Base-by-base conservation (phyloP, 805 yeast genomes). In the Hanseniaspora pseudoguilliermondii region DNA sequence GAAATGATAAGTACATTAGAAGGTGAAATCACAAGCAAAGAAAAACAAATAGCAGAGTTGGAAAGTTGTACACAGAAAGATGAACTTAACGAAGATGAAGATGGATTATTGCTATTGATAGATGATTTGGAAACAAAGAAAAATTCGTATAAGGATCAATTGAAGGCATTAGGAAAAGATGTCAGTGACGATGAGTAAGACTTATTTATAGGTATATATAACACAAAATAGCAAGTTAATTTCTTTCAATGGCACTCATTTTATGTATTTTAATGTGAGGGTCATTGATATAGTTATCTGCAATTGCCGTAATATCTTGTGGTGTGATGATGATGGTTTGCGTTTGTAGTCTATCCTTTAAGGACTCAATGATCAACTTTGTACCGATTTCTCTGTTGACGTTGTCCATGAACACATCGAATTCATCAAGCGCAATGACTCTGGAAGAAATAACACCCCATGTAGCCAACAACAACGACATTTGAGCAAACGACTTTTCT, bases 321-420 rank as follows among this genome's bases (percentile, higher is more conserved):
- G 98, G 98, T 0, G 98, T 91, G 47, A 91, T 91, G 61, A 91
- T 87, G 7, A 91, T 83, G 1, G 95, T 84, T 69, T 91, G 98
- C 0, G 90, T 81, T 44, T 58, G 58, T 3, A 59, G 50, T 57
- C 80, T 78, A 49, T 75, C 75, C 8, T 81, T 69, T 34, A 90
- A 76, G 60, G 87, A 85, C 27, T 77, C 77, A 49, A 89, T 72
- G 65, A 93, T 81, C 59, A 90, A 69, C 49, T 79, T 75, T 65
- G 93, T 80, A 58, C 95, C 88, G 53, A 85, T 78, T 47, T 83
- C 76, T 60, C 98, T 77, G 65, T 90, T 89, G 18, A 88, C 86
- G 49, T 88, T 87, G 68, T 93, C 99, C 98, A 93, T 93, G 64
- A 83, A 93, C 21, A 93, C 98, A 70, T 93, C 99, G 67, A 86